Evolutionary conservation across 108 stramenopile genomes (phyloP).

Genomic region (Skeletonema grethae): DNA sequence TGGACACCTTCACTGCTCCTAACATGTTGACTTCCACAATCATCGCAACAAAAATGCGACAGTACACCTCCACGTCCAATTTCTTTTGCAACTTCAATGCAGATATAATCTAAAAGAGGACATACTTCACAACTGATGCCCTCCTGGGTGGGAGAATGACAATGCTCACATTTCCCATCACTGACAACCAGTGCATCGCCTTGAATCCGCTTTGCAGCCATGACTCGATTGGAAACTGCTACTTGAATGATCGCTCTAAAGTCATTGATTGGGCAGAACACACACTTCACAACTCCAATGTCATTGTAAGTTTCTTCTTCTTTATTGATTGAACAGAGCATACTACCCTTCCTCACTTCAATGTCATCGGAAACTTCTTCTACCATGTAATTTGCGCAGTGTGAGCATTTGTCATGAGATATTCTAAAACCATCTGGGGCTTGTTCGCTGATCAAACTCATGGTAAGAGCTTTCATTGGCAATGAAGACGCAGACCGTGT

Average conservation of each 20-base stretch:
- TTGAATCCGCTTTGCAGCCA: constrained; percentile 6
- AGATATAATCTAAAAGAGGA: constrained; percentile 28
- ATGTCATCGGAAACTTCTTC: not conserved
- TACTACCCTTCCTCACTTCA: no score
- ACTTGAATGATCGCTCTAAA: constrained; percentile 15
- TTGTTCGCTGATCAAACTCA: not conserved
- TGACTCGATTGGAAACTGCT: constrained; percentile 18
- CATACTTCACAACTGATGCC: constrained; percentile 27
- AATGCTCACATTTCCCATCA: constrained; percentile 19
- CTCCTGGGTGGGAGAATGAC: constrained; percentile 21
- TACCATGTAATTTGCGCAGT: not conserved
- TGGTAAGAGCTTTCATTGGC: not conserved
- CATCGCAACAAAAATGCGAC: constrained; percentile 9
- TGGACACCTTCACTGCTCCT: not conserved
- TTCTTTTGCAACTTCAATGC: constrained; percentile 27
- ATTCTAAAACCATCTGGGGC: not conserved
- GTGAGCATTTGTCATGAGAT: not conserved
- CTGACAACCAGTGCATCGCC: constrained; percentile 8
- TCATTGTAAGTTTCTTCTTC: not conserved
- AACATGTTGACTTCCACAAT: constrained; percentile 24
- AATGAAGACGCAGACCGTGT: not conserved
- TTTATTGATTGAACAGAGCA: no score
- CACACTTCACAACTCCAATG: constrained; percentile 16
- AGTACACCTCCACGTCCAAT: constrained; percentile 18
- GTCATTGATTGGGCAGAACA: constrained; percentile 37